Base-by-base conservation (phyloP, 768 basidiomycete genomes). In the Pleurotus sapidus region DNA sequence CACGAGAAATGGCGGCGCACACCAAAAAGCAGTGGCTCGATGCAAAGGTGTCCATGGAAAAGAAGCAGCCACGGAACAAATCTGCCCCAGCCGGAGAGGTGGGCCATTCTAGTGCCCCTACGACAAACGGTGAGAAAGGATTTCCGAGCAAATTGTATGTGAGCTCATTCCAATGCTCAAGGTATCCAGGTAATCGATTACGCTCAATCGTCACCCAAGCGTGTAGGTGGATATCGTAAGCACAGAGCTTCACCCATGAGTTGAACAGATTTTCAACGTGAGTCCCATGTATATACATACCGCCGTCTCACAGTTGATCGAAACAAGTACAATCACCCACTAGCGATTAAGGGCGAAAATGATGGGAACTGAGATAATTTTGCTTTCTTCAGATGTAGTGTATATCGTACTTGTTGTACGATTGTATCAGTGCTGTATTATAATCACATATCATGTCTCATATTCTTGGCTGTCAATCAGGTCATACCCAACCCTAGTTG, bases 1-100 rank as follows among this genome's bases (percentile, higher is more conserved):
- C 77, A 2, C 68, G 67, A 23, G 70, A 77, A 55, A 65, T 81
- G 8, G 74, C 73, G 5, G 76, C 66, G 3, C 67, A 79, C 60
- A 81, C 79, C 1, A 65, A 71, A 7, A 71, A 71, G 53, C 79
- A 79, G 58, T 76, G 73, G 70, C 69, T 74, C 54, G 62, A 70
- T 25, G 70, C 69, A 12, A 63, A 63, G 3, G 61, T 63, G 8
- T 56, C 55, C 5, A 46, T 56, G 14, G 55, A 56, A 17, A 42
- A 25, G 27, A 46, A 23, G 20, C 55, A 18, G 30, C 2, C 30
- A 9, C 46, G 55, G 14, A 46, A 40, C 40, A 2, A 27, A 15
- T 18, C 54, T 17, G 12, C 54, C 1, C 23, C n/a, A 9, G n/a
- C 48, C 1, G 30, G 30, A 34, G 30, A 34, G 30, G 30, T 24